Conservation (phyloP, 441 rosid genomes). For the Pelargonium myrrhifolium region DNA sequence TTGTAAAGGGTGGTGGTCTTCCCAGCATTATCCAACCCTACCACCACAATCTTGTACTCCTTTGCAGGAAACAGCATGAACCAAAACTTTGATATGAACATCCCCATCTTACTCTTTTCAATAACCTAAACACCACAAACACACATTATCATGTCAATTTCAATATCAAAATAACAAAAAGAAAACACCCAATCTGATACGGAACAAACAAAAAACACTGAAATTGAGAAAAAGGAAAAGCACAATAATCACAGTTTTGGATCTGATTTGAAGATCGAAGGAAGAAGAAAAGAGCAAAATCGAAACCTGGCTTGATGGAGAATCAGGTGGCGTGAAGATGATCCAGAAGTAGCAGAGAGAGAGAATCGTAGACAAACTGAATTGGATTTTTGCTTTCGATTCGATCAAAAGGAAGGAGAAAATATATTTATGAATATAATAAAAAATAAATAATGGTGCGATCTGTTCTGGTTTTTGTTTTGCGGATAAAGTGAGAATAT, state of each 20-base stretch:
- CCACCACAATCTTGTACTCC: slow-evolving; percentile 95
- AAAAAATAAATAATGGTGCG: background rate
- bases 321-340: slow-evolving; percentile 1
- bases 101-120: slow-evolving; percentile 49
- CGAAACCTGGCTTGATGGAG: slow-evolving; percentile 1
- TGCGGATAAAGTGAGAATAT: background rate
- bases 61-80: slow-evolving; percentile 94
- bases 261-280: background rate
- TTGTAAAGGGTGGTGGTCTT: slow-evolving; percentile 97
- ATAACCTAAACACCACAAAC: slow-evolving; percentile 4
- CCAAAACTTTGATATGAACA: slow-evolving; percentile 78
- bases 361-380: background rate
- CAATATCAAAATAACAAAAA: too few relatives aligned
- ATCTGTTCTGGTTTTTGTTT: background rate
- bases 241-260: background rate
- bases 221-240: background rate
- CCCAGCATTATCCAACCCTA: slow-evolving; percentile 96
- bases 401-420: background rate
- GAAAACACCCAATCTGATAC: background rate
- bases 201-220: background rate
- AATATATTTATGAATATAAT: background rate
- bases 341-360: background rate
- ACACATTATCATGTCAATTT: background rate
- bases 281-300: background rate
- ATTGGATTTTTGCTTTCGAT: background rate